phyloP scores from a whole-genome alignment of 345 rosid genomes.

The Eucalyptus camaldulensis region DNA sequence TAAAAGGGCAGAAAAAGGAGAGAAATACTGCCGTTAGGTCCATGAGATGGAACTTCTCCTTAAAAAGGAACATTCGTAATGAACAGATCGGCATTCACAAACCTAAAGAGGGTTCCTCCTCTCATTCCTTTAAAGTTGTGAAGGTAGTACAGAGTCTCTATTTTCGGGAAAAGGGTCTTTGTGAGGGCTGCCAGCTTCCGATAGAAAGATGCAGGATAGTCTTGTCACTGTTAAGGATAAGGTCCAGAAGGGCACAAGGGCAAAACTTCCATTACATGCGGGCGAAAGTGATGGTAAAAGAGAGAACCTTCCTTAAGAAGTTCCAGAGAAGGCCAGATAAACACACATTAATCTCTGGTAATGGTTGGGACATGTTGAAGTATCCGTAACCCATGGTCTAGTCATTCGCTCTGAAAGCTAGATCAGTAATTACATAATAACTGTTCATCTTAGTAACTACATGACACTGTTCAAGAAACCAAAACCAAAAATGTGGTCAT shows the following conservation, averaged over 20 bases:
- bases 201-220: slow-evolving; percentile 85
- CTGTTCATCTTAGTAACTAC: not conserved
- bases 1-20: not conserved
- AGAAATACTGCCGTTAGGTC: not conserved
- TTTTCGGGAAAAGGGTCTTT: slow-evolving; percentile 58
- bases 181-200: slow-evolving; percentile 78
- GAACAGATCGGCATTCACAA: not conserved
- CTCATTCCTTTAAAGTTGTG: slow-evolving; percentile 83
- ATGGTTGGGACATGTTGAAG: not conserved
- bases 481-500: not conserved
- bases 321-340: not conserved
- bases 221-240: slow-evolving; percentile 29
- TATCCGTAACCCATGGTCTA: not conserved
- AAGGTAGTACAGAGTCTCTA: slow-evolving; percentile 83
- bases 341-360: not conserved
- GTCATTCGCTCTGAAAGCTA: not conserved
- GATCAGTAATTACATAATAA: not conserved
- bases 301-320: not conserved
- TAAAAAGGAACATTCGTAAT: not conserved
- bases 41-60: not conserved
- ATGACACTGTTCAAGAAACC: not conserved
- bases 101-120: slow-evolving; percentile 95
- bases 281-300: not conserved
- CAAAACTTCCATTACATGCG: not conserved
- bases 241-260: not conserved